These are phyloP conservation scores for Ambrosia artemisiifolia DNA, from an alignment of 129 eudicot species.

Conservation along the genomic window DNA sequence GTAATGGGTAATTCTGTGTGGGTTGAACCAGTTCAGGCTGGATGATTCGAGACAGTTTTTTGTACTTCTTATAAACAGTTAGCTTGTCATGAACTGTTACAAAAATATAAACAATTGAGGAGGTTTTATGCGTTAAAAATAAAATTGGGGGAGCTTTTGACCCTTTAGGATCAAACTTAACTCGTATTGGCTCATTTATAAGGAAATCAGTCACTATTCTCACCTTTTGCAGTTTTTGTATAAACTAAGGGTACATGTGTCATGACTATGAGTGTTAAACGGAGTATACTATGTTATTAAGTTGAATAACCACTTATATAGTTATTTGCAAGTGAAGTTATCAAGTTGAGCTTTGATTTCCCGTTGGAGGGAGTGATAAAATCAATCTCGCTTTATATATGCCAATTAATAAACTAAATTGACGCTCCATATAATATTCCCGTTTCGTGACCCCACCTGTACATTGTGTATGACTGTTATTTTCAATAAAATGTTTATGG, in stretches of 20 bases:
- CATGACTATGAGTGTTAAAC: neutral
- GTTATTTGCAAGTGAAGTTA: neutral
- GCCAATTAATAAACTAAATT: neutral
- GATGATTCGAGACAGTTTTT: neutral
- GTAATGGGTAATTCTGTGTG: neutral
- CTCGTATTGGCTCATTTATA: neutral
- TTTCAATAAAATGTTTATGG: neutral
- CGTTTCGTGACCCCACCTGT: constrained; percentile 1
- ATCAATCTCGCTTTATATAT: neutral
- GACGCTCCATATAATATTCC: neutral
- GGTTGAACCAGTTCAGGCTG: neutral
- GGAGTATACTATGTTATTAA: neutral
- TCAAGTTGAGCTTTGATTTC: neutral
- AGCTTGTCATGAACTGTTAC: neutral
- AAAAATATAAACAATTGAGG: neutral
- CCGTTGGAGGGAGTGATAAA: neutral
- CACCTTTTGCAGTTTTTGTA: neutral
- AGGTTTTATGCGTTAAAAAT: neutral
- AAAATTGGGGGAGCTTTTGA: neutral
- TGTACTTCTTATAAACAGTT: neutral
- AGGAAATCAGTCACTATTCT: neutral
- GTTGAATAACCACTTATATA: too few relatives aligned
- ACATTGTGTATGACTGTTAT: neutral
- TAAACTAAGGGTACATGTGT: neutral
- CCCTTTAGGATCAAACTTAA: neutral